Base-by-base conservation (phyloP, 2,329 filamentous ascomycete species). In the Sclerotinia nivalis region DNA sequence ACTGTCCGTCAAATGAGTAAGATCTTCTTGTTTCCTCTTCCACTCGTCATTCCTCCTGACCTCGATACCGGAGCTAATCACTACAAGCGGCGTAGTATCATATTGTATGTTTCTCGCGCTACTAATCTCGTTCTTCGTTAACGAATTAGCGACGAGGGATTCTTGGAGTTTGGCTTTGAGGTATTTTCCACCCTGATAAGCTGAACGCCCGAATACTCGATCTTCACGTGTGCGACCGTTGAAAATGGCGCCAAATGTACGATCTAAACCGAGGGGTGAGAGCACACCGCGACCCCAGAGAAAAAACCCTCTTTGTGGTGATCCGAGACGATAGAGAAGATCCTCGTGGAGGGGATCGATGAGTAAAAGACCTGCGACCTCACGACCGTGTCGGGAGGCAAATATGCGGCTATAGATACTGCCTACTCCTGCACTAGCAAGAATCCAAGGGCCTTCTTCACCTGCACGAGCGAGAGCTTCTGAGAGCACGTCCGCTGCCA, bases 151-250 rank as follows among this genome's bases (percentile, higher is more conserved):
- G 45, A 97, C 93, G 0, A 98, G 84, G 73, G 91, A 95, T 82
- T 99, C 96, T 81, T 99, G 96, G 69, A 99, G 84, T 80, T 94
- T 92, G 6, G 93, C 91, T 79, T 96, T 97, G 80, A 97, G 90
- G 79, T 88, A 90, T 79, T 94, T 96, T 72, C 92, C 92, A 34
- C 85, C 86, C 80, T 97, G 93, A 77, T 93, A 91, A 0, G 93
- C 88, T 7, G 89, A 88, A 58, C 88, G 86, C 18, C 96, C 96
- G 80, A 91, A 96, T 15, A 97, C 89, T 13, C 96, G 90, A 79
- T 98, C 95, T 78, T 91, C 88, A 50, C 92, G 89, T 1, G 86
- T 91, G 54, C 93, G 91, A 50, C 93, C 93, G 66, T 88, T 87
- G 83, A 98, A 92, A 8, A 98, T 80, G 10, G 94, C 93, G 0